Evolutionary conservation across 331 rosid genomes (phyloP), one percentile per base, ranked within the genome.

Genomic region (Quercus phellos): DNA sequence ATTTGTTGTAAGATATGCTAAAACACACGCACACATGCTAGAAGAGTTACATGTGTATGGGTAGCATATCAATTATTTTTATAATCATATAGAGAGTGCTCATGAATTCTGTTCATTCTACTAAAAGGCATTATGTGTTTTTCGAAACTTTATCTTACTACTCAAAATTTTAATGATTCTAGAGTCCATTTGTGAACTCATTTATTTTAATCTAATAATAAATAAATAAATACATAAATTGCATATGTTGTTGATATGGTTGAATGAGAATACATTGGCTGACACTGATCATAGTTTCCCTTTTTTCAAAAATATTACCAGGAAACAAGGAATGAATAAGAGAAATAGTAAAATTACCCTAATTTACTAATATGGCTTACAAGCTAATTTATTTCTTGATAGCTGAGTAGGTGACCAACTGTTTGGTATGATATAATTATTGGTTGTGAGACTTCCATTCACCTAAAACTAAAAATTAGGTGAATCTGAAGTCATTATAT

Each of bases 1-100:
- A 77, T 61, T 75, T 75, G 75, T 60, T 3, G 6, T 50, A 12
- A 21, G 75, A 34, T 51, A 70, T 55, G 43, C 80, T 43, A 63
- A 64, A 75, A 80, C 21, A 75, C 51, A 73, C 63, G 8, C 70
- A 18, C 71, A 80, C 46, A 38, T 8, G 46, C 55, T 68, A 21
- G 55, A 66, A 55, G 68, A 67, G 38, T 26, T 46, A 55, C 13
- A 59, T 59, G 59, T 53, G 51, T 59, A 42, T 60, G n/a, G 8
- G 34, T 29, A 29, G 51, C 46, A 30, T 30, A 10, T 17, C 35
- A 66, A 66, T 34, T 66, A 10, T 32, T 7, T 5, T 63, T 60
- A 12, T 60, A 5, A 60, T 60, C 30, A 63, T 17, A 6, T 29
- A 29, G 17, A 29, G 69, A 29, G 17, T 29, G 69, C 12, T 14